Percentiles rank a stretch among this genome's conserved stretches.
Conservation (phyloP, 2,329 filamentous ascomycete species). For the Ophiostoma himal-ulmi region DNA sequence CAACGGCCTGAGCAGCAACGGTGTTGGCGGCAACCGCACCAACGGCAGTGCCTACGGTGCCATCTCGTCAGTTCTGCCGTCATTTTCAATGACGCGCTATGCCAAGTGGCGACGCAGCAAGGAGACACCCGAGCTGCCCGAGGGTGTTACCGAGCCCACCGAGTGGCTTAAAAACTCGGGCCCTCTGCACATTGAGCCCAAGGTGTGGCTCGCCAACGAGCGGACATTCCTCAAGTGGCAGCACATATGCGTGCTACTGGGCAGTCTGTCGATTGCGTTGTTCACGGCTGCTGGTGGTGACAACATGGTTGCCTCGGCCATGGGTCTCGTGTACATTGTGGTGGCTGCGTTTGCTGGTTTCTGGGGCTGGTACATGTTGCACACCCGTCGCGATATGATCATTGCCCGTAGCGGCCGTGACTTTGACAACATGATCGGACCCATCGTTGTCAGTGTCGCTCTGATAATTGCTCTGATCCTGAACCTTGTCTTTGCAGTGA, state of each 20-base stretch:
- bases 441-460: slow-evolving; percentile 73
- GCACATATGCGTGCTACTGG: slow-evolving; percentile 84
- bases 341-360: slow-evolving; percentile 76
- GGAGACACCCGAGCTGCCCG: slow-evolving; percentile 55
- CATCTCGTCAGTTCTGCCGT: slow-evolving; percentile 69
- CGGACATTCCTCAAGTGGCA: slow-evolving; percentile 99
- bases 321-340: slow-evolving; percentile 76
- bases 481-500: slow-evolving; percentile 75
- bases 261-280: slow-evolving; percentile 72
- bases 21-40: slow-evolving; percentile 16
- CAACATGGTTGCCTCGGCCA: slow-evolving; percentile 66
- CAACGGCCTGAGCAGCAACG: slow-evolving; percentile 22
- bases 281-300: slow-evolving; percentile 76
- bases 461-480: slow-evolving; percentile 71
- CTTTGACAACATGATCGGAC: slow-evolving; percentile 84
- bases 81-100: slow-evolving; percentile 76
- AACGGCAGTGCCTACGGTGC: slow-evolving; percentile 42
- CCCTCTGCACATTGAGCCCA: slow-evolving; percentile 87
- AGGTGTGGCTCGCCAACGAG: slow-evolving; percentile 98
- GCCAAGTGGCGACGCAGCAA: slow-evolving; percentile 51
- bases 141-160: slow-evolving; percentile 79
- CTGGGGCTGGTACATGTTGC: slow-evolving; percentile 86
- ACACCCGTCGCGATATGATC: slow-evolving; percentile 71
- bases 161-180: slow-evolving; percentile 93
- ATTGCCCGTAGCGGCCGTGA: slow-evolving; percentile 80